Base-by-base conservation (phyloP, 2,329 filamentous ascomycete species). In the Parascedosporium putredinis region DNA sequence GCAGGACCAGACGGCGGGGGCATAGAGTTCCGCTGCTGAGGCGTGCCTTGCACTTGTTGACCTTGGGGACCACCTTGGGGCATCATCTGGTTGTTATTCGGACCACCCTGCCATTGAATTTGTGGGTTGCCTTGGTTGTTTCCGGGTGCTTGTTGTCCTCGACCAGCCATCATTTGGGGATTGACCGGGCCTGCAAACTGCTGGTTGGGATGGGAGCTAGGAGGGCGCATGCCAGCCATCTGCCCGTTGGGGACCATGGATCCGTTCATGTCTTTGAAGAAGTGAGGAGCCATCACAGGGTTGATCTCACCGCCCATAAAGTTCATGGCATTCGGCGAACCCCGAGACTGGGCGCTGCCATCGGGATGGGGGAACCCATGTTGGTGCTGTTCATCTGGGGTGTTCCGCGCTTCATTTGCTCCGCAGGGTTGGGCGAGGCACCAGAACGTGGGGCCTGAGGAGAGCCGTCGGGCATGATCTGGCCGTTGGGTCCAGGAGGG, bases 331-430 rank as follows among this genome's bases (percentile, higher is more conserved):
- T 74, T 81, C 46, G 83, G 83, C 51, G 83, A 86, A 65, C 74
- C 78, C 58, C 74, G 77, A 52, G 78, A 86, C 70, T 76, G 81
- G 12, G 70, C 72, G n/a, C 33, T 36, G 25, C 79, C 83, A 60
- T 87, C 86, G 2, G 83, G 83, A 54, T 86, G 73, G 6, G 81
- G 85, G 83, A 88, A 50, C 76, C 80, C 33, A 76, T 76, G 51
- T 78, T 78, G 58, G 78, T 76, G 51, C 78, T 78, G 58, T 78
- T 78, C 75, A 88, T 81, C 64, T 87, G 84, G 23, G 84, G 84
- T 23, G 83, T 86, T 46, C 80, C 80, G 47, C 86, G 82, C 72
- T 87, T 88, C 75, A 88, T 88, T 66, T 86, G 83, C 54, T 90
- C 86, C 42, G 76, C 72, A 20, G 86, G 84, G 61, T 87, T 89